phyloP scores from a whole-genome alignment of 176 grass and related monocot genomes.

The Chrysopogon serrulatus region DNA sequence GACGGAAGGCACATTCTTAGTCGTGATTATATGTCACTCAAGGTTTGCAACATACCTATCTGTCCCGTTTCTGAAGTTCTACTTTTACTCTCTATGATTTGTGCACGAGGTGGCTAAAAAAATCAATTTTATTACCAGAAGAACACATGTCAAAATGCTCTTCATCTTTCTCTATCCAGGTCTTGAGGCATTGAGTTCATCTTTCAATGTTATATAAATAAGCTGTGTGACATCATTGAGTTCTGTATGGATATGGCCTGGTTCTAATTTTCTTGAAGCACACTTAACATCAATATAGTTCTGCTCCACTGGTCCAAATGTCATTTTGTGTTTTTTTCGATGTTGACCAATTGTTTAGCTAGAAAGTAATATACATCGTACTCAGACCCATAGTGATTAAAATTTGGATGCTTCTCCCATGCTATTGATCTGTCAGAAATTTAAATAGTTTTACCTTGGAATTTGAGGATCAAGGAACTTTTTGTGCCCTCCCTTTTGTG shows the following conservation, averaged over 20 bases:
- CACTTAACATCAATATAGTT: background rate
- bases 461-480: constrained; percentile 10
- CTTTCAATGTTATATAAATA: constrained; percentile 9
- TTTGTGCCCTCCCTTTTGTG: background rate
- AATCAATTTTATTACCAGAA: background rate
- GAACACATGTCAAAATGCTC: constrained; percentile 4
- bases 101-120: background rate
- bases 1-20: constrained; percentile 84
- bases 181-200: background rate
- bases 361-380: background rate
- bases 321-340: background rate
- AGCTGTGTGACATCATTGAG: background rate
- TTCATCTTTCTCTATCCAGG: background rate
- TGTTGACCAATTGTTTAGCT: background rate
- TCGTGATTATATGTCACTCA: constrained; percentile 98
- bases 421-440: background rate
- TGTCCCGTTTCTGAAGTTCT: background rate
- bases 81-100: background rate
- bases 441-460: background rate
- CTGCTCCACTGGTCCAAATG: constrained; percentile 7
- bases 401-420: background rate
- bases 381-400: background rate
- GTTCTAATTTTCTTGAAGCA: constrained; percentile 1
- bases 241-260: background rate
- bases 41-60: constrained; percentile 38